Evolutionary conservation across 139 green algal species (phyloP).

Genomic region (Asterochloris erici): DNA sequence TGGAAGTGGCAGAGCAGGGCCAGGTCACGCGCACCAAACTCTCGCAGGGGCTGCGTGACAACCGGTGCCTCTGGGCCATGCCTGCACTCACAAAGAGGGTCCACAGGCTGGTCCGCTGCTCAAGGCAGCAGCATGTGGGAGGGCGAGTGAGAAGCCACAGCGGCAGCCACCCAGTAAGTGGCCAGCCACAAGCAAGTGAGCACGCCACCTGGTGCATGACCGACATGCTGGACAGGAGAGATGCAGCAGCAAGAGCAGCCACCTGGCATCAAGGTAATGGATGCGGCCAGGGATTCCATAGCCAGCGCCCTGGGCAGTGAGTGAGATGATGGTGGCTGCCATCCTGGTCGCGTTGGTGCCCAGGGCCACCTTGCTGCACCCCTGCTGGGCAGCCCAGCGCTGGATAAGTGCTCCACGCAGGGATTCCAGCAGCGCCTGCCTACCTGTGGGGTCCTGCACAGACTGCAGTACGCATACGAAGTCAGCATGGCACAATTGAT

Average conservation of each 20-base stretch:
- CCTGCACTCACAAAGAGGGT: conserved; percentile 3
- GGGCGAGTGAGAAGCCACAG: not conserved
- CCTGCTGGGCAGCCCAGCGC: conserved; percentile 21
- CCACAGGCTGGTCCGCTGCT: not conserved
- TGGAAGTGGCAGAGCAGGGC: conserved; percentile 25
- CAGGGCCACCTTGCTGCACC: conserved; percentile 48
- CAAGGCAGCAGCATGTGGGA: not conserved
- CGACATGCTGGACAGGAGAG: not conserved
- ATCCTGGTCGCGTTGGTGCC: conserved; percentile 50
- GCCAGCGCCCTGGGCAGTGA: conserved; percentile 66
- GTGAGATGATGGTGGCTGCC: conserved; percentile 49
- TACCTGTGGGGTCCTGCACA: conserved; percentile 59
- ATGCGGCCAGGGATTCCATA: conserved; percentile 57
- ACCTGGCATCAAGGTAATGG: conserved; percentile 54
- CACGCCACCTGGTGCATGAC: not conserved
- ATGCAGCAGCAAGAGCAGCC: not conserved
- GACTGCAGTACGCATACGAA: conserved; percentile 11
- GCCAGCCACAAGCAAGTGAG: not conserved
- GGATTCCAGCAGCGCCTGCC: conserved; percentile 57
- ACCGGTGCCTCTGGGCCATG: not conserved
- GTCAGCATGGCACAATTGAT: not conserved
- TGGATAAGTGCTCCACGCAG: conserved; percentile 57
- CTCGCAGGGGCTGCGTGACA: conserved; percentile 14
- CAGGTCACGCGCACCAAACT: conserved; percentile 16
- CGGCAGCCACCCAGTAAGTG: not conserved